These are phyloP conservation scores for Albatrellus sp. DNA, from an alignment of 1,284 basidiomycete genomes.

Conservation along the genomic window DNA sequence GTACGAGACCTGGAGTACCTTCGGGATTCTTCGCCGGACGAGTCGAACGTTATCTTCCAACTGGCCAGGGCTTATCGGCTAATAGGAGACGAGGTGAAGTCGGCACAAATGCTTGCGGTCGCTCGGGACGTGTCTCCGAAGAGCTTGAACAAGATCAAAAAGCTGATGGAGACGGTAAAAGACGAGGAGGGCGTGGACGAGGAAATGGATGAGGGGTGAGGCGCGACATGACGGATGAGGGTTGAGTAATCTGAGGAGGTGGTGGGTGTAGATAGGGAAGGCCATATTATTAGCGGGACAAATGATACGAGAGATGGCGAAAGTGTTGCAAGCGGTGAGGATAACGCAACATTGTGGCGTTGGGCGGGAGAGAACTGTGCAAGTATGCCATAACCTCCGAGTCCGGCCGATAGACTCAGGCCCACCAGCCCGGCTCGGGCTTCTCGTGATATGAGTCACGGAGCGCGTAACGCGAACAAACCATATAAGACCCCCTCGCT, in stretches of 20 bases:
- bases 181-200: slow-evolving; percentile 42
- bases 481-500: slow-evolving; percentile 8
- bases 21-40: slow-evolving; percentile 73
- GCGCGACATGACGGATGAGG: background rate
- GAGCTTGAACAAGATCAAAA: slow-evolving; percentile 65
- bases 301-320: background rate
- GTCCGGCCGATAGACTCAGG: no score
- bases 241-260: slow-evolving; percentile 6
- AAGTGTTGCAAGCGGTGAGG: background rate
- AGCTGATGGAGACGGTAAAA: slow-evolving; percentile 56
- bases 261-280: slow-evolving; percentile 13
- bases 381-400: no score
- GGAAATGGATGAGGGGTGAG: slow-evolving; percentile 64
- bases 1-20: slow-evolving; percentile 71
- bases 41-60: slow-evolving; percentile 90
- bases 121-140: slow-evolving; percentile 81
- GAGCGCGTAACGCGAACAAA: background rate
- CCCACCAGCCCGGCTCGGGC: no score
- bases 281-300: background rate
- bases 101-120: slow-evolving; percentile 72
- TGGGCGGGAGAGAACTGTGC: no score
- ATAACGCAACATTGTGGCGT: no score
- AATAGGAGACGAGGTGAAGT: slow-evolving; percentile 64
- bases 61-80: slow-evolving; percentile 85
- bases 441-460: slow-evolving; percentile 7